These are phyloP conservation scores for Brasilioporus rufonigricans DNA, from an alignment of 768 basidiomycete genomes.

Conservation along the genomic window DNA sequence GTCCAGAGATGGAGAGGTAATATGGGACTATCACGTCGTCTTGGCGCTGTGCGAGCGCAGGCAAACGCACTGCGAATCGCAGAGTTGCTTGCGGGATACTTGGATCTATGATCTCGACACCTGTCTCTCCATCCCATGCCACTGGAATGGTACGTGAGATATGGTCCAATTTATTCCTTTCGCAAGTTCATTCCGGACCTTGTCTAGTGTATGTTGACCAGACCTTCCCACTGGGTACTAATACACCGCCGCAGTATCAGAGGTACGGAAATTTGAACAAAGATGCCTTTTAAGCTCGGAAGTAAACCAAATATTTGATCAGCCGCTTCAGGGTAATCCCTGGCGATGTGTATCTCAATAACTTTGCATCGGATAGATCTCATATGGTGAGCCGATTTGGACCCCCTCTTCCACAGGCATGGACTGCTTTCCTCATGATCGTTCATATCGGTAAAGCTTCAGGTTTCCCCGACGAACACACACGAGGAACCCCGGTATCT, in stretches of 20 bases:
- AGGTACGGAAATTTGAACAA: conserved; percentile 37
- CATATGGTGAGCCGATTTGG: conserved; percentile 55
- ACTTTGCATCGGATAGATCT: conserved; percentile 73
- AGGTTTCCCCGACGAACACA: conserved; percentile 1
- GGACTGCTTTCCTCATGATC: background rate
- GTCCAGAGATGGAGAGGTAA: conserved; percentile 37
- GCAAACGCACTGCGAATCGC: background rate
- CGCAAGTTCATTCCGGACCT: conserved; percentile 17
- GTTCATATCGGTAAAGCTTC: conserved; percentile 2
- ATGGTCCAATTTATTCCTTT: background rate
- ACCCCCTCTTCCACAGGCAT: conserved; percentile 10
- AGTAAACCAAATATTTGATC: conserved; percentile 5
- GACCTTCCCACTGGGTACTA: conserved; percentile 41
- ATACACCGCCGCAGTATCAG: conserved; percentile 36
- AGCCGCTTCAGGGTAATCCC: conserved; percentile 65
- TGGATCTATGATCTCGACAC: conserved; percentile 78
- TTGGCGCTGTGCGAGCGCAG: conserved; percentile 45
- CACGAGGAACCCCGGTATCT: conserved; percentile 33
- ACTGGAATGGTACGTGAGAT: conserved; percentile 42
- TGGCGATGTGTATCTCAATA: conserved; percentile 46
- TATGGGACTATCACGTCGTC: conserved; percentile 80
- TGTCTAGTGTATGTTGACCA: conserved; percentile 43
- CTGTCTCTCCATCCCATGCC: conserved; percentile 48
- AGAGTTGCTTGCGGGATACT: conserved; percentile 15
- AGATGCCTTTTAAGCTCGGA: conserved; percentile 2